Base-by-base conservation (phyloP, 148 eudicot species). In the Dianthus caryophyllus region DNA sequence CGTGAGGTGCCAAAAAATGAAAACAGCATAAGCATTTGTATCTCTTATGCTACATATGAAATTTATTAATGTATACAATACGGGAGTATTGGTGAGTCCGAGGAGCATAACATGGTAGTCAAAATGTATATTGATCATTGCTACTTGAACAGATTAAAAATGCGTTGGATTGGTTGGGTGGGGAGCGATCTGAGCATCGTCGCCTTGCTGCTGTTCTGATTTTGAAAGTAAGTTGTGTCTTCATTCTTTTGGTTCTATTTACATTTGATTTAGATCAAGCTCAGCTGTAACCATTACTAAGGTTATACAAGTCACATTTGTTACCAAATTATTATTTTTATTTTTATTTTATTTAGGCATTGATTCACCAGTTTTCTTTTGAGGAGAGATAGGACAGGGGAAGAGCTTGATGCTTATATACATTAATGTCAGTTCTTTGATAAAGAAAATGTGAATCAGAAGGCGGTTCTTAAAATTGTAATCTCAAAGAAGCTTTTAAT, bases 121-220 rank as follows among this genome's bases (percentile, higher is more conserved):
- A 33, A 55, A 47, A 14, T 46, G 8, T 52, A n/a, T 29, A 27
- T 58, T 49, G 25, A 76, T 13, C 31, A 20, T 29, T 68, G 68
- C 33, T 71, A 64, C 67, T 69, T 62, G 65, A 64, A 13, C 77
- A 94, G 98, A 82, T 88, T 61, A 84, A 80, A 83, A 82, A 74
- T 76, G 97, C 98, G 29, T 57, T 94, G 88, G 84, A 84, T 30
- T 94, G 98, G 98, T 88, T 94, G 73, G 77, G 77, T 73, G 96
- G 79, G 38, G 97, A 94, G 52, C 84, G 96, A 77, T 77, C 84
- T 64, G 98, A 94, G 71, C 79, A 90, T 82, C 97, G 97, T 13
- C 96, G 91, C n/a, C 86, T 90, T 71, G 97, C 98, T 67, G 96
- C 98, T 60, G 98, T 94, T 71, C 76, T 94, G 64, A 94, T 90